Percentiles rank a stretch among this genome's conserved stretches.
These are phyloP conservation scores for Zygosaccharomyces pseudorouxii DNA, from an alignment of 805 yeast species.

Conservation along the genomic window DNA sequence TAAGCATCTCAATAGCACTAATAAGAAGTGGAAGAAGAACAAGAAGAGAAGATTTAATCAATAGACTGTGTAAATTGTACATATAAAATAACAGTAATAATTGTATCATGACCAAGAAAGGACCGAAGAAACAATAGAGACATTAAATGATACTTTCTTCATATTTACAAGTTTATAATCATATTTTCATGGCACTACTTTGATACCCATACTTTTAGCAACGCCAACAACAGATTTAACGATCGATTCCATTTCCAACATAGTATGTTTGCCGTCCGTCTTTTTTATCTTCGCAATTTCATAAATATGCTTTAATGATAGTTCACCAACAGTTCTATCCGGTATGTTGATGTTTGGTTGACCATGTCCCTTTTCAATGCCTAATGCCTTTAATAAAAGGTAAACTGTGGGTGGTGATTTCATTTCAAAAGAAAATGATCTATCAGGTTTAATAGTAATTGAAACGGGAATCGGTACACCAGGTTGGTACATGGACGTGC, in stretches of 20 bases:
- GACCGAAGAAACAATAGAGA: neutral
- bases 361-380: constrained; percentile 73
- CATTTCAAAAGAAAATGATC: constrained; percentile 79
- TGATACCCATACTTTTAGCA: constrained; percentile 85
- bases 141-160: neutral
- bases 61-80: constrained; percentile 5
- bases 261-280: constrained; percentile 73
- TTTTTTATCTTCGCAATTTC: constrained; percentile 93
- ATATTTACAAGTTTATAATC: constrained; percentile 2
- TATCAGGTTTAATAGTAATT: constrained; percentile 85
- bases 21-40: constrained; percentile 29
- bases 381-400: constrained; percentile 68
- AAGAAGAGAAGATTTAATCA: constrained; percentile 30
- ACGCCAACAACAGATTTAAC: constrained; percentile 80
- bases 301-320: constrained; percentile 81
- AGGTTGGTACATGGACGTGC: constrained; percentile 80
- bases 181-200: constrained; percentile 49
- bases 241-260: constrained; percentile 65
- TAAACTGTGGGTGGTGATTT: constrained; percentile 91
- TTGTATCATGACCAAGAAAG: neutral
- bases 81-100: neutral
- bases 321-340: constrained; percentile 49
- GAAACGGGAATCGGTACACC: constrained; percentile 89
- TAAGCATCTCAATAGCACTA: constrained; percentile 6
- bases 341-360: constrained; percentile 35